Percentiles rank a stretch among this genome's conserved stretches.
Evolutionary conservation across 306 rosid species (phyloP).

Genomic region (Vigna angularis): DNA sequence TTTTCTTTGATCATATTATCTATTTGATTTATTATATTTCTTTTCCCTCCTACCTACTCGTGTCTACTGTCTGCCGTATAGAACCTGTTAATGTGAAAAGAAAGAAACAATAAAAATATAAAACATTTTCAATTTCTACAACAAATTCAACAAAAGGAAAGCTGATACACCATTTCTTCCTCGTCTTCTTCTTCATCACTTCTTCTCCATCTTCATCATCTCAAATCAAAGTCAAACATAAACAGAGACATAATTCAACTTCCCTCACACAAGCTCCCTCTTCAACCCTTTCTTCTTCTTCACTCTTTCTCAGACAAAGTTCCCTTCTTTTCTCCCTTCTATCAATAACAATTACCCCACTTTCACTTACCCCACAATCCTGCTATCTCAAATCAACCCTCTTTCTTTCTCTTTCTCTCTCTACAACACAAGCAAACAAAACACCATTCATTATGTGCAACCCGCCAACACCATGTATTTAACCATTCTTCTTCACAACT

Average conservation of each 20-base stretch:
- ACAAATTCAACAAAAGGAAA: conserved; percentile 20
- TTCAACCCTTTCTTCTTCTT: not conserved
- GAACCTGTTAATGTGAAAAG: not conserved
- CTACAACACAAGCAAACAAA: not conserved
- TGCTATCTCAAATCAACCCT: not conserved
- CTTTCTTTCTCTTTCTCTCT: not conserved
- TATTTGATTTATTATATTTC: not conserved
- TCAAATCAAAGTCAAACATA: conserved; percentile 51
- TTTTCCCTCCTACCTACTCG: not conserved
- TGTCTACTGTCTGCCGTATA: not conserved
- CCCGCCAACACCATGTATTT: conserved; percentile 23
- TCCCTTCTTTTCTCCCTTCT: not conserved
- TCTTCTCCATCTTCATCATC: not conserved
- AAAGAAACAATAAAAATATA: not conserved
- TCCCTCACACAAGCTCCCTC: conserved; percentile 36
- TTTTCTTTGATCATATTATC: not conserved
- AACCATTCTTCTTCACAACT: conserved; percentile 30
- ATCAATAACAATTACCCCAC: not conserved
- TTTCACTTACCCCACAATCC: conserved; percentile 20
- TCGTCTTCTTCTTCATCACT: not conserved
- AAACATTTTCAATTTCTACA: not conserved
- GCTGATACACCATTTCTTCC: conserved; percentile 4
- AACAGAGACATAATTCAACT: conserved; percentile 56
- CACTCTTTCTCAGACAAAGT: conserved; percentile 1
- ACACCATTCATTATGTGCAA: conserved; percentile 26